Evolutionary conservation across 306 rosid genomes (phyloP), one percentile per base, ranked within the genome.

Genomic region (Abrus precatorius): DNA sequence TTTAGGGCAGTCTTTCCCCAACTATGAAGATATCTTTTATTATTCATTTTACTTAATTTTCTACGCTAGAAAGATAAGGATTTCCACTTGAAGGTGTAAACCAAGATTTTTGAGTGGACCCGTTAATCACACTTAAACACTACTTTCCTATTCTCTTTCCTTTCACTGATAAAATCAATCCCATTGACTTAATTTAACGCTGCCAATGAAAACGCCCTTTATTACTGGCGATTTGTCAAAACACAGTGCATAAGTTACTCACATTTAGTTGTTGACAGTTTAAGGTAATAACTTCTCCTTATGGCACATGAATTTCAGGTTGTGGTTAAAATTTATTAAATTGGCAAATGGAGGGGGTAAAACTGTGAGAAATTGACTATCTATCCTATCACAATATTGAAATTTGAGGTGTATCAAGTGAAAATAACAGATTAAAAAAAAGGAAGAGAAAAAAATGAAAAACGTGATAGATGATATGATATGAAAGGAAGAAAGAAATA

Each of bases 1-100:
- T 60, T 59, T n/a, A 47, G 44, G 34, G 13, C 67, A 75, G 73
- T 82, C 62, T 41, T 67, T 13, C 45, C 45, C 48, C 80, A 6
- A 47, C 7, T 56, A 55, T 69, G 41, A 54, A 45, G 76, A 56
- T 9, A 28, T 52, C 33, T 47, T n/a, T 49, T 52, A 4, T 36
- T 36, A 2, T 36, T 36, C 40, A 0, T 61, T n/a, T 52, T 14
- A 10, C 48, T 43, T 62, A 14, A 44, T 3, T 70, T 76, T 61
- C 13, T 27, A n/a, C 34, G 3, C 47, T 48, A 11, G 40, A 32
- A 29, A 30, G 27, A 47, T 32, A 36, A 11, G 47, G 47, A 66
- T 74, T 81, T 81, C 54, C 47, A 40, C 40, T 1, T 6, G 6
- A 6, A 20, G 29, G 30, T 14, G 62, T 65, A 47, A 41, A 14